Evolutionary conservation across 1,284 basidiomycete genomes (phyloP), one percentile per base, ranked within the genome.

Genomic region (Puccinia horiana): DNA sequence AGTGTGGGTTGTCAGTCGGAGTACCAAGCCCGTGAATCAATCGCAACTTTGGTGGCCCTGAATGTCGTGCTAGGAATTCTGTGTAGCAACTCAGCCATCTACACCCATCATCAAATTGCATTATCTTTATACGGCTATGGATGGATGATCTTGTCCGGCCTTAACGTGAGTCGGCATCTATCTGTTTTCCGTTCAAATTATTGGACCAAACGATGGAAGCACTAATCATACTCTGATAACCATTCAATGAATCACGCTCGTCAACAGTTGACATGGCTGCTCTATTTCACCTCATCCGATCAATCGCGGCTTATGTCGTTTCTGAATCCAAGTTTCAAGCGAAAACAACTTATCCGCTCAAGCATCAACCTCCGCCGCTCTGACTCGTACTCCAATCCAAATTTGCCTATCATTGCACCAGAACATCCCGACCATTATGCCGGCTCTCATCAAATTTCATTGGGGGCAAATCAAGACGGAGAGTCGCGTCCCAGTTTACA

Each of bases 341-440:
- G 75, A 52, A 77, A 77, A 37, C 75, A 77, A 35, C 40, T 65
- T 18, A 77, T 77, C 47, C 75, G 75, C 12, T 77, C 75, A 3
- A 77, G 75, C 47, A 77, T 77, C 54, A 77, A 77, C 67, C 75
- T 77, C 32, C 75, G 75, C 29, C 75, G 58, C 29, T 77, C 75
- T 35, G 56, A 23, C 12, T 67, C 63, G 20, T 49, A 77, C 47
- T 61, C 40, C 1, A 52, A 35, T 73, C 29, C 52, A 11, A 73
- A 73, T 54, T 8, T 73, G 20, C 70, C 70, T 14, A 54, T 35
- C 49, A 54, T 73, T 40, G 35, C 70, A 73, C 54, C 70, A 52
- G 70, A 54, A 37, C 37, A 26, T 29, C 29, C 70, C 1, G 47
- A 29, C 20, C 70, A 73, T 73, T 73, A 73, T 54, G 11, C 49